A percentile compares a stretch with the other conserved stretches of the same genome.
Conservation (phyloP, 495 filamentous ascomycete species). For the Oidiodendron maius region DNA sequence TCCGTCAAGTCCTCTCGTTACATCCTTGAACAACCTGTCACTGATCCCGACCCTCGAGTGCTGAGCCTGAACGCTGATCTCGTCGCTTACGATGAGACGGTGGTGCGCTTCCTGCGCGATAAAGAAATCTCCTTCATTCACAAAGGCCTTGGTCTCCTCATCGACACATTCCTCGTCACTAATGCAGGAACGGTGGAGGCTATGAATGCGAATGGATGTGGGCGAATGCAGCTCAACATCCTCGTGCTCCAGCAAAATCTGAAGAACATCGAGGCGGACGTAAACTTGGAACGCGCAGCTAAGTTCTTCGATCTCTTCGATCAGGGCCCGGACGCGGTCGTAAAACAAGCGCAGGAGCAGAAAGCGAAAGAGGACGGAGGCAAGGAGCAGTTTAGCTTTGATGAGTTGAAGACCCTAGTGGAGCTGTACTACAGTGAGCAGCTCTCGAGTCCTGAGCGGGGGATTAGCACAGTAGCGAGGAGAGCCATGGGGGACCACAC, state of each 20-base stretch:
- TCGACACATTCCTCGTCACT: constrained; percentile 64
- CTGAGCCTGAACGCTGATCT: constrained; percentile 74
- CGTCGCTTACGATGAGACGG: constrained; percentile 75
- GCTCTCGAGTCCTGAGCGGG: constrained; percentile 62
- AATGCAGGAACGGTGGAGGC: constrained; percentile 56
- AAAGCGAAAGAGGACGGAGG: constrained; percentile 28
- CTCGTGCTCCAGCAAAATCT: constrained; percentile 92
- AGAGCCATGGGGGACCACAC: constrained; percentile 70
- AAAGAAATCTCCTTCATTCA: constrained; percentile 66
- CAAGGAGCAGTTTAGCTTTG: constrained; percentile 59
- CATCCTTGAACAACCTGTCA: constrained; percentile 65
- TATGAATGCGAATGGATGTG: constrained; percentile 71
- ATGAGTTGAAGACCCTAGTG: constrained; percentile 77
- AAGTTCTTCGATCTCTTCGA: constrained; percentile 78
- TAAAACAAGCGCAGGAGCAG: constrained; percentile 57
- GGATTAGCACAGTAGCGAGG: constrained; percentile 66
- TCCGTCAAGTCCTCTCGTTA: constrained; percentile 61
- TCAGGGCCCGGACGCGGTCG: constrained; percentile 64
- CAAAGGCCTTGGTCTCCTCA: constrained; percentile 62
- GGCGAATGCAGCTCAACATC: constrained; percentile 83
- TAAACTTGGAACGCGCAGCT: constrained; percentile 61
- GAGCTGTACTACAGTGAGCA: constrained; percentile 85
- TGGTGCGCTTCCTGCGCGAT: constrained; percentile 60
- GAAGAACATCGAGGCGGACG: constrained; percentile 78
- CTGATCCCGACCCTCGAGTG: constrained; percentile 73